These are phyloP conservation scores for Blepharisma undulans DNA, from an alignment of 169 alveolate genomes.

Conservation along the genomic window DNA sequence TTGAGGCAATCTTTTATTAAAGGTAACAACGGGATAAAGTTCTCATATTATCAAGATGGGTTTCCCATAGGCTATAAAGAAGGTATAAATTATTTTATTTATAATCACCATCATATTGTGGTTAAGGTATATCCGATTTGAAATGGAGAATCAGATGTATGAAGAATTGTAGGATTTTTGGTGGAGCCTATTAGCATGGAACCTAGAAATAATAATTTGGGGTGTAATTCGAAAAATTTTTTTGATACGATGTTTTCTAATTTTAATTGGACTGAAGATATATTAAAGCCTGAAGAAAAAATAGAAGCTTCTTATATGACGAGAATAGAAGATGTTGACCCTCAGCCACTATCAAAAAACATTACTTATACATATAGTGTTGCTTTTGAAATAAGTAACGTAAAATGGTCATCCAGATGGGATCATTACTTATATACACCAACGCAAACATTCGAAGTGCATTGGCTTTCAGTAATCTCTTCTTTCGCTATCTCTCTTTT, in stretches of 20 bases:
- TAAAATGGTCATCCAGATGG: conserved; percentile 83
- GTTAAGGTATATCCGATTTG: background rate
- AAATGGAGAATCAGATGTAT: background rate
- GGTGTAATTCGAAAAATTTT: background rate
- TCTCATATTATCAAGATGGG: conserved; percentile 32
- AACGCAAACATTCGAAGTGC: conserved; percentile 71
- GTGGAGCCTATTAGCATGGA: conserved; percentile 37
- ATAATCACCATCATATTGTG: conserved; percentile 13
- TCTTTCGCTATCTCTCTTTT: conserved; percentile 76
- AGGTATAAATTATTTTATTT: background rate
- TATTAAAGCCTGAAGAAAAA: conserved; percentile 16
- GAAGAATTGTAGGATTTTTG: conserved; percentile 36
- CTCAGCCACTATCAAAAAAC: background rate
- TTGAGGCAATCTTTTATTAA: background rate
- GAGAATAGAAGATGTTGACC: background rate
- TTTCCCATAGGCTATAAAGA: conserved; percentile 30
- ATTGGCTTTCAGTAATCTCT: conserved; percentile 88
- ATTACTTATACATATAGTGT: conserved; percentile 84
- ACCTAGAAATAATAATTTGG: background rate
- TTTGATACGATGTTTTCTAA: too few species aligned
- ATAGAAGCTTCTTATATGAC: background rate
- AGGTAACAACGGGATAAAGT: background rate
- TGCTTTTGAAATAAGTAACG: conserved; percentile 69
- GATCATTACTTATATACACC: conserved; percentile 80
- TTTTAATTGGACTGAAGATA: background rate